Conservation (phyloP, 768 basidiomycete genomes). For the Baorangia bicolor region DNA sequence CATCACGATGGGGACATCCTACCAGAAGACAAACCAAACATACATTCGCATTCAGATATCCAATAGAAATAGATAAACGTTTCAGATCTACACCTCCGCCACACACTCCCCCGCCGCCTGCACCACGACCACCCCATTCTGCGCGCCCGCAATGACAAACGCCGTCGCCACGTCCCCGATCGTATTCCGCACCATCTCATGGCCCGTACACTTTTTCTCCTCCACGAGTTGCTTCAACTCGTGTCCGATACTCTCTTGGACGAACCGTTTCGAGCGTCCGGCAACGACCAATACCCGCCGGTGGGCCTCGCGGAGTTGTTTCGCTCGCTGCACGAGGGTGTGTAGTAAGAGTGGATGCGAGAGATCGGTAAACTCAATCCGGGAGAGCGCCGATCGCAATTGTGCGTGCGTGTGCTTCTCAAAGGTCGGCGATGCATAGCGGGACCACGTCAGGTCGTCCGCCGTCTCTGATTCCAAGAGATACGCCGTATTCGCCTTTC, state of each 20-base stretch:
- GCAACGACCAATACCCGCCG: slow-evolving; percentile 60
- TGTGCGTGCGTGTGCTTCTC: slow-evolving; percentile 7
- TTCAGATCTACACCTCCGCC: background rate
- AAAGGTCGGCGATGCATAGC: slow-evolving; percentile 42
- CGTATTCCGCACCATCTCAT: slow-evolving; percentile 61
- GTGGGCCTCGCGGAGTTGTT: slow-evolving; percentile 21
- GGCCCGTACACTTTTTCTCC: slow-evolving; percentile 21
- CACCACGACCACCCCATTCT: slow-evolving; percentile 63
- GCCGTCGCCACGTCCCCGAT: slow-evolving; percentile 83
- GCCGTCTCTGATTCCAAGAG: slow-evolving; percentile 77
- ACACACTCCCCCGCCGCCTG: slow-evolving; percentile 48
- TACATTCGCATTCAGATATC: background rate
- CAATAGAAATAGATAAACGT: background rate
- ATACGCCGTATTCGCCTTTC: slow-evolving; percentile 57
- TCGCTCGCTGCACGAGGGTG: slow-evolving; percentile 46
- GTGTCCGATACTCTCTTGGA: slow-evolving; percentile 51
- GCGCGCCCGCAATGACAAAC: slow-evolving; percentile 61
- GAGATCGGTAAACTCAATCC: slow-evolving; percentile 59
- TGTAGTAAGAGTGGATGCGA: slow-evolving; percentile 57
- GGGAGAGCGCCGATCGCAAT: slow-evolving; percentile 45
- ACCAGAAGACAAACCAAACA: no score
- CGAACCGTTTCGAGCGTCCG: slow-evolving; percentile 75
- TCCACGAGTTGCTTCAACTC: slow-evolving; percentile 57
- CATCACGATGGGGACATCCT: no score
- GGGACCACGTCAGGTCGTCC: slow-evolving; percentile 76